A percentile compares a stretch with the other conserved stretches of the same genome.
Evolutionary conservation across 2,329 filamentous ascomycete species (phyloP).

Genomic region (Sporothrix globosa): DNA sequence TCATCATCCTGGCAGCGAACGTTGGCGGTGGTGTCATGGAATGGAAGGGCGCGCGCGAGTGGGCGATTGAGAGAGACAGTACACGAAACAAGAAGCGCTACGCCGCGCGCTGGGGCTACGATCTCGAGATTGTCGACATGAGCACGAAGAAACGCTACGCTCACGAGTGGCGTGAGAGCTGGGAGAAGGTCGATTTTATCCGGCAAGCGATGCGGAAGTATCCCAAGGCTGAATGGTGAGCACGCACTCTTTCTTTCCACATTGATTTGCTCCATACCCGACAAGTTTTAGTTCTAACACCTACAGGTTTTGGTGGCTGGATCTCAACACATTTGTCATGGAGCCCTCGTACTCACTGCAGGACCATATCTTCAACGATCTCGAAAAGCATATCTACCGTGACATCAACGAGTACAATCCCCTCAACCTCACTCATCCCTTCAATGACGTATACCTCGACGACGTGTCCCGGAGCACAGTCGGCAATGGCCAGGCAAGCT

Average conservation of each 20-base stretch:
- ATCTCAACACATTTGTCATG: slow-evolving; percentile 98
- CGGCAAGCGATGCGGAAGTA: slow-evolving; percentile 89
- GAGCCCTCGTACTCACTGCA: slow-evolving; percentile 90
- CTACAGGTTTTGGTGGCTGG: slow-evolving; percentile 97
- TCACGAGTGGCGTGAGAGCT: slow-evolving; percentile 98
- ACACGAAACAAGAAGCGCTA: slow-evolving; percentile 94
- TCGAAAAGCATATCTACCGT: slow-evolving; percentile 77
- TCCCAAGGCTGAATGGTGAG: slow-evolving; percentile 90
- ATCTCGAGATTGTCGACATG: slow-evolving; percentile 96
- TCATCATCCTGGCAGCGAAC: slow-evolving; percentile 91
- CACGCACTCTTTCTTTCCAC: neutral
- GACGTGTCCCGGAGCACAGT: slow-evolving; percentile 68
- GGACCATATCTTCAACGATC: slow-evolving; percentile 81
- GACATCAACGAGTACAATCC: slow-evolving; percentile 98
- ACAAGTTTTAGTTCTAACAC: slow-evolving; percentile 35
- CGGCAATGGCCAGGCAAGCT: slow-evolving; percentile 76
- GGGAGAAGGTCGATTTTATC: slow-evolving; percentile 97
- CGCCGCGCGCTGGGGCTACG: slow-evolving; percentile 84
- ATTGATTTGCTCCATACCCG: neutral
- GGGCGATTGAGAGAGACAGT: slow-evolving; percentile 97
- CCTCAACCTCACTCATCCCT: slow-evolving; percentile 86
- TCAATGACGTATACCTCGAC: slow-evolving; percentile 75
- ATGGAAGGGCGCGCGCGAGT: slow-evolving; percentile 96
- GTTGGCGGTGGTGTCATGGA: slow-evolving; percentile 97
- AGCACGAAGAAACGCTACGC: slow-evolving; percentile 98